These are phyloP conservation scores for Diplodia scrobiculata DNA, from an alignment of 2,329 filamentous ascomycete species.

Conservation along the genomic window DNA sequence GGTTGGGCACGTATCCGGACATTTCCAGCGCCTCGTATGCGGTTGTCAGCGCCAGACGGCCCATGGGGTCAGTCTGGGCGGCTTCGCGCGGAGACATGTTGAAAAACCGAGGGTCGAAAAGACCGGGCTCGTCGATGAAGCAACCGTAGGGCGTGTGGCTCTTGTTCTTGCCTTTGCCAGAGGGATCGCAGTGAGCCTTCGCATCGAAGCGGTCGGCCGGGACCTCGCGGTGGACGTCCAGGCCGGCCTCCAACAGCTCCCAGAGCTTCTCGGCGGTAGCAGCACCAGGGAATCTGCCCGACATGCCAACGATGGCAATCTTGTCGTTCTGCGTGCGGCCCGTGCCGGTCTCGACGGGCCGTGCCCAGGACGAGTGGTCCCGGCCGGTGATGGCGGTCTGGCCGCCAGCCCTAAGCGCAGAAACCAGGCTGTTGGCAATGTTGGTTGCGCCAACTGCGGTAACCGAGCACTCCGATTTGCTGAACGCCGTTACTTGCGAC, in stretches of 20 bases:
- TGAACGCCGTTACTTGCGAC: conserved; percentile 49
- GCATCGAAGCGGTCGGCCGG: conserved; percentile 74
- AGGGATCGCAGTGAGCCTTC: conserved; percentile 69
- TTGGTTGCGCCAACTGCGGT: conserved; percentile 57
- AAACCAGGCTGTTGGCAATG: conserved; percentile 58
- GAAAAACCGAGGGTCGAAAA: conserved; percentile 83
- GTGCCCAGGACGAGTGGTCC: conserved; percentile 51
- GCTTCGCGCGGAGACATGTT: conserved; percentile 84
- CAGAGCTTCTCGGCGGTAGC: conserved; percentile 71
- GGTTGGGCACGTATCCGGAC: conserved; percentile 73
- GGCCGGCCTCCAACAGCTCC: conserved; percentile 72
- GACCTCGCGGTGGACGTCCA: conserved; percentile 70
- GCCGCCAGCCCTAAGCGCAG: conserved; percentile 56
- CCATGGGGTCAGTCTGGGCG: conserved; percentile 78
- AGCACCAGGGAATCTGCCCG: conserved; percentile 74
- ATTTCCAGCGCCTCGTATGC: conserved; percentile 82
- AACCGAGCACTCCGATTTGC: conserved; percentile 49
- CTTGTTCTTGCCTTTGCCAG: conserved; percentile 73
- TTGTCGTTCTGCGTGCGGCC: conserved; percentile 63
- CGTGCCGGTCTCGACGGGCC: conserved; percentile 34
- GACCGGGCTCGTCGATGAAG: conserved; percentile 72
- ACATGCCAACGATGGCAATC: conserved; percentile 82
- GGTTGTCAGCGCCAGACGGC: conserved; percentile 72
- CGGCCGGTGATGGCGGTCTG: conserved; percentile 48
- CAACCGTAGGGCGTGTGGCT: conserved; percentile 75